A percentile compares a stretch with the other conserved stretches of the same genome.
Evolutionary conservation across 768 basidiomycete genomes (phyloP).

Genomic region (Stropharia rugosoannulata): DNA sequence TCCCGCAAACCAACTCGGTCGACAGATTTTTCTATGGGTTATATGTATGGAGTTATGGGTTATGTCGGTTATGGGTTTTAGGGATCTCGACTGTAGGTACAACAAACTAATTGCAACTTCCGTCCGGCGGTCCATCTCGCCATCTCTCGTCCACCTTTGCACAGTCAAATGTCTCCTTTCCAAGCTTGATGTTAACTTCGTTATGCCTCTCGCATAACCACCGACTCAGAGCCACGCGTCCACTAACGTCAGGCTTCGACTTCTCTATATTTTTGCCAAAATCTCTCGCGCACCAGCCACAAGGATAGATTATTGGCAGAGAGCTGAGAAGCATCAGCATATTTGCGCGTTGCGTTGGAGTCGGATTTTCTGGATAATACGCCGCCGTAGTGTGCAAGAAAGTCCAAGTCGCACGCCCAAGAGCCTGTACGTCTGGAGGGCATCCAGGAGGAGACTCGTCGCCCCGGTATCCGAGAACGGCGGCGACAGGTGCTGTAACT

Average conservation of each 20-base stretch:
- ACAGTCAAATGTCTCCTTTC: constrained; percentile 85
- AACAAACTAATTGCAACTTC: constrained; percentile 71
- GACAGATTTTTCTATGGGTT: no score
- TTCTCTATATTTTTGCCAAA: constrained; percentile 67
- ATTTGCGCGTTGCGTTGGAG: constrained; percentile 70
- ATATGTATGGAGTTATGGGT: no score
- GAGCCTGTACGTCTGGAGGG: constrained; percentile 86
- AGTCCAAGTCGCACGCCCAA: constrained; percentile 94
- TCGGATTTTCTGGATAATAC: constrained; percentile 88
- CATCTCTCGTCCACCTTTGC: constrained; percentile 81
- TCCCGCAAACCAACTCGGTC: no score
- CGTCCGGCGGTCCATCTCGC: constrained; percentile 88
- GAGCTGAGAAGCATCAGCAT: constrained; percentile 83
- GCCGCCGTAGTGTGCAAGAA: constrained; percentile 96
- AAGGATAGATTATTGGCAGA: constrained; percentile 86
- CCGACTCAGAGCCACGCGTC: constrained; percentile 61
- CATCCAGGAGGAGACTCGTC: constrained; percentile 61
- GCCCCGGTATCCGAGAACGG: constrained; percentile 19
- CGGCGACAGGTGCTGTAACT: background rate
- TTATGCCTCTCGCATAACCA: constrained; percentile 96
- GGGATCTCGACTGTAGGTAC: no score
- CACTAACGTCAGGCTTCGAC: constrained; percentile 78
- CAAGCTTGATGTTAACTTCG: constrained; percentile 83
- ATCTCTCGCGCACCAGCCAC: constrained; percentile 80
- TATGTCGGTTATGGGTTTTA: no score